These are phyloP conservation scores for Begonia masoniana DNA, from an alignment of 306 rosid species.

Conservation along the genomic window DNA sequence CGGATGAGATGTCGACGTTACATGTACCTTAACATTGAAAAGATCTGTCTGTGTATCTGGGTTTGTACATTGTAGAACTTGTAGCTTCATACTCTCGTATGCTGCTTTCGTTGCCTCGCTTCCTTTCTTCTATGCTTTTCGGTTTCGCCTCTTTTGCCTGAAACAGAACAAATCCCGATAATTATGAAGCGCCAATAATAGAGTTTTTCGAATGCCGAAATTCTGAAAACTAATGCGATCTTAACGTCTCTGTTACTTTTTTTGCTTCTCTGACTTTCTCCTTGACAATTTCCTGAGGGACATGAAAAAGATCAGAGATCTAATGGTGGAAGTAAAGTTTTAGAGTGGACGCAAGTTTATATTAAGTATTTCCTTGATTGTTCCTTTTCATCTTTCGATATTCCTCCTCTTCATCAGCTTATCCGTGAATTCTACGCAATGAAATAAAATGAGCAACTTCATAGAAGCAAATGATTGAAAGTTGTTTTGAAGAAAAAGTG, in stretches of 20 bases:
- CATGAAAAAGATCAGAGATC: neutral
- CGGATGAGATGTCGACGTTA: too few species aligned
- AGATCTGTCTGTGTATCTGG: slow-evolving; percentile 63
- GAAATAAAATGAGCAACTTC: too few species aligned
- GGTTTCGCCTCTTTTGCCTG: slow-evolving; percentile 81
- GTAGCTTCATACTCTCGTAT: slow-evolving; percentile 52
- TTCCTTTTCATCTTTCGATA: slow-evolving; percentile 52
- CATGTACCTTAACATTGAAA: slow-evolving; percentile 52
- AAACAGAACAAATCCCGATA: slow-evolving; percentile 2
- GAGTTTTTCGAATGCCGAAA: neutral
- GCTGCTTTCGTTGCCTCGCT: slow-evolving; percentile 63
- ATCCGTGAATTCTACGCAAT: slow-evolving; percentile 67
- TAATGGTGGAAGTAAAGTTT: too few species aligned
- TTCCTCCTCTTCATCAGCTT: slow-evolving; percentile 52
- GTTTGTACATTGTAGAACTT: slow-evolving; percentile 73
- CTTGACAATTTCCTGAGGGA: slow-evolving; percentile 53
- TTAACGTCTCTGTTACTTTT: too few species aligned
- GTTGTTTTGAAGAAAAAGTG: too few species aligned
- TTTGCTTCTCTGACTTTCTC: slow-evolving; percentile 74
- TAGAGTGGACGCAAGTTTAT: neutral
- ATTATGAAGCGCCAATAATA: neutral
- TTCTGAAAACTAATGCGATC: neutral
- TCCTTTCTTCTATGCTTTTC: slow-evolving; percentile 57
- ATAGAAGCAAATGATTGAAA: too few species aligned
- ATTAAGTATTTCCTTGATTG: slow-evolving; percentile 47